Base-by-base conservation (phyloP, 805 yeast species). In the Nakazawaea wyomingensis region DNA sequence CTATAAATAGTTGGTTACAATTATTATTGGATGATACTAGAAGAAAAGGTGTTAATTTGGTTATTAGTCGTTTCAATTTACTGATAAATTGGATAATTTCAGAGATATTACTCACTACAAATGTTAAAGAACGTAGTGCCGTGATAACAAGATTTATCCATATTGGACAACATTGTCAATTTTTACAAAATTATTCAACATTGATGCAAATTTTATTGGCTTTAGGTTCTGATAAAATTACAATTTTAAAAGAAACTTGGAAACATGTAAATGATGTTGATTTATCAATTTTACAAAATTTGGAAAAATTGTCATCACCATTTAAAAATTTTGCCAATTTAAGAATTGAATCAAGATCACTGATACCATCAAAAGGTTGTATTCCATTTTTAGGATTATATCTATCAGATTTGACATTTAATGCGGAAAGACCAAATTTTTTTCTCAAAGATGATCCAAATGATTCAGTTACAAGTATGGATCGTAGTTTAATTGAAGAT, bases 21-120 rank as follows among this genome's bases (percentile, higher is more conserved):
- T 70, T 86, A 27, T 66, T 90, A 43, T 74, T 80, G 18, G 76
- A 79, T 58, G 74, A 77, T 52, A 65, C 67, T 52, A 57, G 65
- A 26, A 61, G 69, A 17, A 75, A 55, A 59, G 96, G 97, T 0
- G 80, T 89, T 29, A 87, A 86, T 49, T 64, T 91, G 37, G 88
- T 87, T 10, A 80, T 88, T 31, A 74, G 95, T 0, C 69, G 99
- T 47, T 93, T 90, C 69, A 90, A 91, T 56, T 65, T 91, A 46
- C 81, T 86, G 66, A 90, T 86, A 5, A 87, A 86, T 53, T 91
- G 98, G 98, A 80, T 90, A 32, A 79, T 86, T 27, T 86, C 96
- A 0, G 96, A 91, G 64, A 77, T 93, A 43, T 60, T 88, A 13
- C 65, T 91, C 47, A 87, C 96, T 8, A 71, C 69, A 44, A 66